Evolutionary conservation across 257 asterid genomes (phyloP), one percentile per base, ranked within the genome.

Genomic region (Nicotiana knightiana): DNA sequence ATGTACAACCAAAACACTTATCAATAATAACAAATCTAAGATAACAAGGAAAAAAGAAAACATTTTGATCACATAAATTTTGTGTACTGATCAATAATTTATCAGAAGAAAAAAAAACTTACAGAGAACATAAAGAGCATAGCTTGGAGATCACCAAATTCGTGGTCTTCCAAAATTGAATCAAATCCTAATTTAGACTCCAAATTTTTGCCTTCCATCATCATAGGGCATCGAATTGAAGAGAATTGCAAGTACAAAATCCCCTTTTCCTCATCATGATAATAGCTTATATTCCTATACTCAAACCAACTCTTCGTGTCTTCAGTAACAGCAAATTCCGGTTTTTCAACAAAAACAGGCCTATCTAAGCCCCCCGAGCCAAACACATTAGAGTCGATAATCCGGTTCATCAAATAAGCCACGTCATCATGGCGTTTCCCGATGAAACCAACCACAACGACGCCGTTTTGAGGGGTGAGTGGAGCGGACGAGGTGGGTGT

Each of bases 71-170:
- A 24, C 35, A 43, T 33, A 70, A 43, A 43, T 43, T 9, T 61
- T 33, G 16, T 61, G 16, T 21, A 9, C 11, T 21, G 17, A 28
- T 24, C 3, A 53, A 63, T 3, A 21, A 59, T 18, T 39, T 46
- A 35, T 46, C 21, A 21, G n/a, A 12, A 15, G 55, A 39, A 26
- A 73, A 83, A 24, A 82, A 67, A 86, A 84, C 99, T 92, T 84
- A 94, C 99, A 85, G 94, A 87, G 90, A 96, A 96, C 93, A 96
- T 92, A 80, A 94, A 96, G n/a, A 94, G 92, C 92, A 89, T 86
- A 28, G 94, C 99, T 84, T 93, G 93, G 83, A 94, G 97, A 90
- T 91, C 97, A 80, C 90, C 92, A 11, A 90, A 85, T 86, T 94
- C 97, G 63, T 85, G 85, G 80, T 92, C 96, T 81, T 92, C 93